A percentile compares a stretch with the other conserved stretches of the same genome.
Conservation (phyloP, 2,329 filamentous ascomycete species). For the Verticillium zaregamsianum region DNA sequence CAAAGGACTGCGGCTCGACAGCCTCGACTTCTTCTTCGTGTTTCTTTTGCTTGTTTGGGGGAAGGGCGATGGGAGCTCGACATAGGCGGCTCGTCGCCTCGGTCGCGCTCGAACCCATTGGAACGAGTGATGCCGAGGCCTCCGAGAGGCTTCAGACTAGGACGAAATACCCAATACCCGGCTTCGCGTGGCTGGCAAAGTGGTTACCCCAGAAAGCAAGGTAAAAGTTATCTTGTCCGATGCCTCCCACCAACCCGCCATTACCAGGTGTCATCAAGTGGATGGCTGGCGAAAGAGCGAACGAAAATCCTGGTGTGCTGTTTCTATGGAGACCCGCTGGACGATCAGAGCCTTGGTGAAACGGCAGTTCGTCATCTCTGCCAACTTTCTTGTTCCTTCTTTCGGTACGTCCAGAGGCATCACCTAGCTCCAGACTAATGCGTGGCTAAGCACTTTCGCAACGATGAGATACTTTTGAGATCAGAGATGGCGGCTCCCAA, state of each 20-base stretch:
- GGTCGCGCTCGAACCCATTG: not conserved
- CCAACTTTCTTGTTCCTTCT: not conserved
- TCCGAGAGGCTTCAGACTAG: not conserved
- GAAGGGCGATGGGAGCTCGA: no score
- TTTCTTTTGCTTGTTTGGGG: not conserved
- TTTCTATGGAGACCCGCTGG: not conserved
- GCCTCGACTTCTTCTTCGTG: not conserved
- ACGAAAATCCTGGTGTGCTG: not conserved
- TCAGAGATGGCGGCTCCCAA: not conserved
- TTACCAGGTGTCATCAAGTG: not conserved
- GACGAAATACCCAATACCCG: not conserved
- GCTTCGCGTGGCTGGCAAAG: not conserved
- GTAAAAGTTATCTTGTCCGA: not conserved
- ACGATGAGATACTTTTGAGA: not conserved
- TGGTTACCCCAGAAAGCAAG: not conserved
- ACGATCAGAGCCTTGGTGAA: not conserved
- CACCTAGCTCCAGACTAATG: not conserved
- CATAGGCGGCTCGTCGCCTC: not conserved
- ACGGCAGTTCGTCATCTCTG: not conserved
- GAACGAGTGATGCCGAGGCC: not conserved
- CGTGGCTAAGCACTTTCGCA: not conserved
- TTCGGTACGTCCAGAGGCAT: not conserved
- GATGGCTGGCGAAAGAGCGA: not conserved
- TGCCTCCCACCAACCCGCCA: not conserved
- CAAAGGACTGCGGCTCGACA: not conserved